These are phyloP conservation scores for Aspergillus versicolor DNA, from an alignment of 2,329 filamentous ascomycete genomes.

Conservation along the genomic window DNA sequence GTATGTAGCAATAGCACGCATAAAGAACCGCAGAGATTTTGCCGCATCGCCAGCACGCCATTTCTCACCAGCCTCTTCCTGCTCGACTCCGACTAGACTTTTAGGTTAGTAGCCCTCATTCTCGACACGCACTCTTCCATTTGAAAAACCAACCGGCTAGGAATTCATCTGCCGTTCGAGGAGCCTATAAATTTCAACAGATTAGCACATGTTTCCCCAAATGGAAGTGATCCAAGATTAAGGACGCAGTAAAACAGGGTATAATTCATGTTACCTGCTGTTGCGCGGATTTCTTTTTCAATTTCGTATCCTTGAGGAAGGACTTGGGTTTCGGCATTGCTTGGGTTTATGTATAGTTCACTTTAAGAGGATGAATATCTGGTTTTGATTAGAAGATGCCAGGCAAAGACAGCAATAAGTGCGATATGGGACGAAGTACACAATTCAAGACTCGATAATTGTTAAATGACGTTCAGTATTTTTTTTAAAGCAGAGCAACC, in stretches of 20 bases:
- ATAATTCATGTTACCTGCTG: conserved; percentile 33
- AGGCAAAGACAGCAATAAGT: neutral
- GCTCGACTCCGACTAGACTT: conserved; percentile 59
- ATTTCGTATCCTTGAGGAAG: conserved; percentile 43
- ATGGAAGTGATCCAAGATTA: neutral
- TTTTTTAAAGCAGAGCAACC: neutral
- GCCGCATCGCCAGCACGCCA: conserved; percentile 69
- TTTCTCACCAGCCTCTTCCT: conserved; percentile 72
- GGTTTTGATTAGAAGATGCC: neutral
- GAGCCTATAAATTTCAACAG: conserved; percentile 38
- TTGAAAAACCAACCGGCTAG: conserved; percentile 51
- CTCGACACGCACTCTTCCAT: neutral
- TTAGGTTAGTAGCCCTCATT: neutral
- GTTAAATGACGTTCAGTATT: neutral
- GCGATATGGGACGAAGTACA: neutral
- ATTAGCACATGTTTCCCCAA: neutral
- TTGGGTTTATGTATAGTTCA: neutral
- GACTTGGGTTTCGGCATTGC: conserved; percentile 42
- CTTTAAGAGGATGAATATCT: neutral
- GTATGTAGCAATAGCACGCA: conserved; percentile 66
- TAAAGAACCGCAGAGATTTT: conserved; percentile 60
- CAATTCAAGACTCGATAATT: neutral
- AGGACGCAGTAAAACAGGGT: neutral
- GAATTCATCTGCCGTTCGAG: conserved; percentile 66
- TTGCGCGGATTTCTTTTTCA: conserved; percentile 41